Percentiles rank a stretch among this genome's conserved stretches.
These are phyloP conservation scores for Porphyra umbilicalis DNA, from an alignment of 31 red algal species.

Conservation along the genomic window DNA sequence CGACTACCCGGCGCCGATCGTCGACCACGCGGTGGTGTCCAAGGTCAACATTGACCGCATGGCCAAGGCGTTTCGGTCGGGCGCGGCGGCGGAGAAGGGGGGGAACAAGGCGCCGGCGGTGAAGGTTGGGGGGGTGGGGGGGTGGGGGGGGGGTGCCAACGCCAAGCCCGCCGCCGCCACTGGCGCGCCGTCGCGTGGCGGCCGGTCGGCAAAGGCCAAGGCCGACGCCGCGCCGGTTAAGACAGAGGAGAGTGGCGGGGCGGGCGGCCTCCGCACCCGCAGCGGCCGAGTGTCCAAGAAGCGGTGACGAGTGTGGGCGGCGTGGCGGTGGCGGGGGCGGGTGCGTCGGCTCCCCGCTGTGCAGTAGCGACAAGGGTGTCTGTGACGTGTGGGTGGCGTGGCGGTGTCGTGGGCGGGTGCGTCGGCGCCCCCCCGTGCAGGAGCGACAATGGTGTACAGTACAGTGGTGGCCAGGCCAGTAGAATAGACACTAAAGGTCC, in stretches of 20 bases:
- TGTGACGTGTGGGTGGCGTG: no score
- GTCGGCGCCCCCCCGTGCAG: no score
- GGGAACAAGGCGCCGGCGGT: not conserved
- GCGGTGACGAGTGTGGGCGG: not conserved
- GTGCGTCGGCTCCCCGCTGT: no score
- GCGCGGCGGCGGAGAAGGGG: not conserved
- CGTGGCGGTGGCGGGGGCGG: not conserved
- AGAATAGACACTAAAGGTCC: no score
- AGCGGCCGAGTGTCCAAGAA: not conserved
- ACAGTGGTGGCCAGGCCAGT: no score
- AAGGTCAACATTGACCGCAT: constrained; percentile 79
- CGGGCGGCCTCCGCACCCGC: not conserved
- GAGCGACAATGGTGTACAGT: no score
- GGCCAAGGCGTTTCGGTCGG: constrained; percentile 10
- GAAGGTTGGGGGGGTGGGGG: not conserved
- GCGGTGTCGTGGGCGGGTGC: no score
- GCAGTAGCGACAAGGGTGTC: no score
- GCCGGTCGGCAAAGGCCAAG: not conserved
- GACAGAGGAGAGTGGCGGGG: not conserved
- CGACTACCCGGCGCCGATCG: constrained; percentile 76
- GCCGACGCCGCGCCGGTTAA: not conserved
- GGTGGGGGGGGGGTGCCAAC: not conserved
- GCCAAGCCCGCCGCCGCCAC: not conserved
- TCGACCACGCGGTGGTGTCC: constrained; percentile 54
- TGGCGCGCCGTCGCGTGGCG: not conserved